phyloP scores from a whole-genome alignment of 2,329 filamentous ascomycete genomes.

The Cercospora brassicicola region DNA sequence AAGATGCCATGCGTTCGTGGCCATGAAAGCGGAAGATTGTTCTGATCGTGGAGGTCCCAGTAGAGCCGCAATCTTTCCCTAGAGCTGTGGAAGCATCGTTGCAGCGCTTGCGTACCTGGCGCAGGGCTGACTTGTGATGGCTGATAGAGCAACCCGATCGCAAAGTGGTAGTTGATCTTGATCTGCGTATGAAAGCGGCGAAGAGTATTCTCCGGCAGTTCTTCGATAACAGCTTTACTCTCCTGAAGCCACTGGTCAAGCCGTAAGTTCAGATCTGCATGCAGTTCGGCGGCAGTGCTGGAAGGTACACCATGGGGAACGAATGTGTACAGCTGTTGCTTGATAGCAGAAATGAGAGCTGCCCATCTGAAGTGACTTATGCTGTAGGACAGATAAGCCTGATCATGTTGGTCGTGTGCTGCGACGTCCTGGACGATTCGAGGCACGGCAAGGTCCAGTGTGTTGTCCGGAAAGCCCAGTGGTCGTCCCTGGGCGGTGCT shows the following conservation, averaged over 20 bases:
- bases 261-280: background rate
- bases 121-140: background rate
- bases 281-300: background rate
- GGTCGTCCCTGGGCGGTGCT: conserved; percentile 12
- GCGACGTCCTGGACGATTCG: background rate
- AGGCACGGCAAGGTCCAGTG: conserved; percentile 13
- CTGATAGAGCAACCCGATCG: conserved; percentile 10
- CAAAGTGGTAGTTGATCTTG: conserved; percentile 6
- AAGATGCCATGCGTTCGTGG: conserved; percentile 6
- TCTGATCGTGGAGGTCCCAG: background rate
- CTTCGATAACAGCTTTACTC: background rate
- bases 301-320: background rate
- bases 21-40: background rate
- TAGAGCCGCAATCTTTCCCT: background rate
- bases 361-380: conserved; percentile 15
- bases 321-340: conserved; percentile 13
- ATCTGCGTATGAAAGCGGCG: background rate
- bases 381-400: conserved; percentile 6
- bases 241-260: conserved; percentile 4
- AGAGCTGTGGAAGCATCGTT: background rate
- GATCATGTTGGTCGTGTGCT: background rate
- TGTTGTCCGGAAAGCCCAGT: conserved; percentile 14
- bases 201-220: background rate
- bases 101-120: background rate
- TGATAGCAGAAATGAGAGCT: conserved; percentile 4